Evolutionary conservation across 805 yeast species (phyloP).

Genomic region (Candida silvatica): DNA sequence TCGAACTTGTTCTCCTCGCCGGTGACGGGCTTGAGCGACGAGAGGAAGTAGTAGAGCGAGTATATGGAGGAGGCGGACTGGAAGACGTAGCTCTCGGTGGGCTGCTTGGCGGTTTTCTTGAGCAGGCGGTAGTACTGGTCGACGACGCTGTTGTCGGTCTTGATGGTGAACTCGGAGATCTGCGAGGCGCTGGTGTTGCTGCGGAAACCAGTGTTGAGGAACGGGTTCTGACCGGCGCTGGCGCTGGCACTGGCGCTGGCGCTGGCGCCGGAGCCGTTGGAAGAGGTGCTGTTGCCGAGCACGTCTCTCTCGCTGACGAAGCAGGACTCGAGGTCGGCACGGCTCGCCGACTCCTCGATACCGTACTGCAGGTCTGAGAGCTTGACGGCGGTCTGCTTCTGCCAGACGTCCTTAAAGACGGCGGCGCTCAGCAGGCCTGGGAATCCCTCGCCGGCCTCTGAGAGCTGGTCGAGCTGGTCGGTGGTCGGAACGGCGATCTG

Average conservation of each 20-base stretch:
- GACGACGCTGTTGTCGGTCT: constrained; percentile 18
- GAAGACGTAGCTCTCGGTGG: constrained; percentile 34
- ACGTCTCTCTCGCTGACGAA: constrained; percentile 8
- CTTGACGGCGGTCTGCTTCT: constrained; percentile 31
- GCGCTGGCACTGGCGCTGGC: constrained; percentile 2
- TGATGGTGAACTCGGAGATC: constrained; percentile 13
- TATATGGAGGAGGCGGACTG: constrained; percentile 38
- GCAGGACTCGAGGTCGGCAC: constrained; percentile 19
- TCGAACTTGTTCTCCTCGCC: constrained; percentile 16
- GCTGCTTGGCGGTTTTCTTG: constrained; percentile 33
- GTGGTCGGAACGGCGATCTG: constrained; percentile 20
- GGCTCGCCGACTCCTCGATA: constrained; percentile 22
- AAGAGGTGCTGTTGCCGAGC: too few species aligned
- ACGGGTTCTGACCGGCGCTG: constrained; percentile 10
- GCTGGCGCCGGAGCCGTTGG: background rate
- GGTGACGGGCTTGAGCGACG: constrained; percentile 27
- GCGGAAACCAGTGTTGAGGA: constrained; percentile 5
- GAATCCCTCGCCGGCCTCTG: constrained; percentile 30
- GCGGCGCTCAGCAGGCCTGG: constrained; percentile 39
- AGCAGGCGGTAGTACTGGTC: constrained; percentile 28
- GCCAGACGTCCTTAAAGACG: constrained; percentile 46
- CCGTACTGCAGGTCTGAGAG: constrained; percentile 32
- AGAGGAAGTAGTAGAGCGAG: constrained; percentile 40
- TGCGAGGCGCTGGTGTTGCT: constrained; percentile 3
- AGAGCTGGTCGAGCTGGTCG: constrained; percentile 15